A percentile compares a stretch with the other conserved stretches of the same genome.
Evolutionary conservation across 805 yeast genomes (phyloP).

Genomic region (Wickerhamomyces tratensis): DNA sequence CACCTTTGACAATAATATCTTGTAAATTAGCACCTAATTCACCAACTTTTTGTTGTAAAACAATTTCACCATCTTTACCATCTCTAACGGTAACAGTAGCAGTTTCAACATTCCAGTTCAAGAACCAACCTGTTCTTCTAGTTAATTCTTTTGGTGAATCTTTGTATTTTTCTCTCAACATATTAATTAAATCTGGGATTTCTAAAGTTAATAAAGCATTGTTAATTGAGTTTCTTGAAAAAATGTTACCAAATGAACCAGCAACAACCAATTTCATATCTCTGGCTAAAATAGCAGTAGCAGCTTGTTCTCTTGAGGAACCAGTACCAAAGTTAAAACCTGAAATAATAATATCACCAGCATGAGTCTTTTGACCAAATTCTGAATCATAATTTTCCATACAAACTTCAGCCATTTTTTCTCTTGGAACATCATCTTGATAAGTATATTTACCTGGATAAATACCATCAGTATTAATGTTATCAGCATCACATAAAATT

Average conservation of each 20-base stretch:
- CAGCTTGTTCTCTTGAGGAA: constrained; percentile 98
- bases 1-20: constrained; percentile 95
- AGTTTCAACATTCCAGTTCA: constrained; percentile 86
- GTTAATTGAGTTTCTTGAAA: constrained; percentile 91
- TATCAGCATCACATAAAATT: constrained; percentile 93
- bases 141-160: constrained; percentile 61
- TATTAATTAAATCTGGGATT: constrained; percentile 76
- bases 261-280: constrained; percentile 90
- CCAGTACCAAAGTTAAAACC: constrained; percentile 99
- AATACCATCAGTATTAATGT: constrained; percentile 95
- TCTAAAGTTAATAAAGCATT: constrained; percentile 91
- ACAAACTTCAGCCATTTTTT: constrained; percentile 97
- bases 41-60: constrained; percentile 83
- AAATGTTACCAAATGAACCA: constrained; percentile 96
- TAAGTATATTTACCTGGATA: constrained; percentile 99
- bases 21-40: constrained; percentile 93
- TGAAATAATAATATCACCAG: constrained; percentile 84
- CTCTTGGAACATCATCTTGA: constrained; percentile 92
- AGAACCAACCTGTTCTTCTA: constrained; percentile 88
- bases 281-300: constrained; percentile 92
- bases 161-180: constrained; percentile 60
- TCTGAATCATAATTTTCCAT: constrained; percentile 98
- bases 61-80: constrained; percentile 38
- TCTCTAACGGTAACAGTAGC: constrained; percentile 77
- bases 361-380: constrained; percentile 67